Evolutionary conservation across 106 monocot species (phyloP).

Genomic region (Dendrobium officinale): DNA sequence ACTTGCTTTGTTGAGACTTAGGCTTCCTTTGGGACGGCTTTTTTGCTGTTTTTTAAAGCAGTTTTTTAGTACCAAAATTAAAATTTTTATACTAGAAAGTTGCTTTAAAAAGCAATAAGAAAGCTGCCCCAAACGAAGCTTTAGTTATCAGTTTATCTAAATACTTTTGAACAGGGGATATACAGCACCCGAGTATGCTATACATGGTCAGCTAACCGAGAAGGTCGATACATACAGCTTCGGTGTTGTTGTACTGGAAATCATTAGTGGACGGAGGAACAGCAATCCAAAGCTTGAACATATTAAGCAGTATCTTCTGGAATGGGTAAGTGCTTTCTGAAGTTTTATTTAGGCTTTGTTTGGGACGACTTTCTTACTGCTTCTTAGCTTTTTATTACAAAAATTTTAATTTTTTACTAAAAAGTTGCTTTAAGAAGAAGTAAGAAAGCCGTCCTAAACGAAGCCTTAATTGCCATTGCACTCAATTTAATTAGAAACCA

Average conservation of each 20-base stretch:
- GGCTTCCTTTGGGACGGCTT: no score
- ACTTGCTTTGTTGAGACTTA: not conserved
- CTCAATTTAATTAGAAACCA: not conserved
- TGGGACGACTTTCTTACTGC: no score
- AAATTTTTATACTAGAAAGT: no score
- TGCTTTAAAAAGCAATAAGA: no score
- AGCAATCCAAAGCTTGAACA: slow-evolving; percentile 47
- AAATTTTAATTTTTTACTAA: no score
- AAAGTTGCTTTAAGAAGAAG: no score
- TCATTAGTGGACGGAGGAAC: slow-evolving; percentile 59
- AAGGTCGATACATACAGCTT: slow-evolving; percentile 71
- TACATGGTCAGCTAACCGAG: slow-evolving; percentile 59
- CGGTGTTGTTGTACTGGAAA: slow-evolving; percentile 65
- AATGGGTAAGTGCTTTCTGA: slow-evolving; percentile 47
- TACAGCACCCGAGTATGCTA: slow-evolving; percentile 75
- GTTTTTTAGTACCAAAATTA: no score
- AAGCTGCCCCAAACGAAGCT: no score
- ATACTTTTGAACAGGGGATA: slow-evolving; percentile 42
- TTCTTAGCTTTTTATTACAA: no score
- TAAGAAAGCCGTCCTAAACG: no score
- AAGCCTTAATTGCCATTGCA: not conserved
- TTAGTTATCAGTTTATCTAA: not conserved
- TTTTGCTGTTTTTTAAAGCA: no score
- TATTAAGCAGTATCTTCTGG: slow-evolving; percentile 52
- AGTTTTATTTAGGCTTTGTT: not conserved